Conservation (phyloP, 495 filamentous ascomycete species). For the Lasiosphaeria hispida region DNA sequence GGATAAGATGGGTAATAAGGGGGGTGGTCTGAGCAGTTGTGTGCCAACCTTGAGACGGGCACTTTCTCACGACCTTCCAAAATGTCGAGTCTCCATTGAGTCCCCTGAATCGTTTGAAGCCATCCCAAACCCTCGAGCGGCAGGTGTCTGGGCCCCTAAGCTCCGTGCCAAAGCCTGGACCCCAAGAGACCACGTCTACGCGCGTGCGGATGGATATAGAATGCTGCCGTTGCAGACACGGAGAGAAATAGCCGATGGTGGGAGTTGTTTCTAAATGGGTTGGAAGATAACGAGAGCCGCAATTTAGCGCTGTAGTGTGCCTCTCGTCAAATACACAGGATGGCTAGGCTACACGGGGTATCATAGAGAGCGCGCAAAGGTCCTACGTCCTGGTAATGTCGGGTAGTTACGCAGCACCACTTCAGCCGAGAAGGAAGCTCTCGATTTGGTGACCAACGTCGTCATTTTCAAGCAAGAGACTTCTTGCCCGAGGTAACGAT, state of each 20-base stretch:
- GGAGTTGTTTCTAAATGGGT: conserved; percentile 8
- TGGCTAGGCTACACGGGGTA: not conserved
- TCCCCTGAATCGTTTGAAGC: no score
- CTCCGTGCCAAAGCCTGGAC: no score
- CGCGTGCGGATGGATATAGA: not conserved
- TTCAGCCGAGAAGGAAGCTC: conserved; percentile 11
- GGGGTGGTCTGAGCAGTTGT: no score
- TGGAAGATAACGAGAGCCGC: not conserved
- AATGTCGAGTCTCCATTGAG: no score
- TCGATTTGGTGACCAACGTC: not conserved
- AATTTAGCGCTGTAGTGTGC: conserved; percentile 1
- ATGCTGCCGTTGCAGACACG: not conserved
- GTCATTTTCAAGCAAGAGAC: not conserved
- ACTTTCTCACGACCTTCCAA: no score
- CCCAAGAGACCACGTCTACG: not conserved
- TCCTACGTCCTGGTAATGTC: conserved; percentile 15
- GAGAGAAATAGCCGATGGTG: conserved; percentile 7
- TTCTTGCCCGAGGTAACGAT: not conserved
- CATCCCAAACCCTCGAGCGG: no score
- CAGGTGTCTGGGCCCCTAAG: no score
- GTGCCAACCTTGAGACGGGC: no score
- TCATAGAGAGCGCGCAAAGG: not conserved
- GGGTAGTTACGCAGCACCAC: conserved; percentile 4
- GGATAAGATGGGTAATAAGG: no score
- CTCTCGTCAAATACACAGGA: not conserved